Evolutionary conservation across 2,329 filamentous ascomycete species (phyloP).

Genomic region (Aspergillus aculeatus): DNA sequence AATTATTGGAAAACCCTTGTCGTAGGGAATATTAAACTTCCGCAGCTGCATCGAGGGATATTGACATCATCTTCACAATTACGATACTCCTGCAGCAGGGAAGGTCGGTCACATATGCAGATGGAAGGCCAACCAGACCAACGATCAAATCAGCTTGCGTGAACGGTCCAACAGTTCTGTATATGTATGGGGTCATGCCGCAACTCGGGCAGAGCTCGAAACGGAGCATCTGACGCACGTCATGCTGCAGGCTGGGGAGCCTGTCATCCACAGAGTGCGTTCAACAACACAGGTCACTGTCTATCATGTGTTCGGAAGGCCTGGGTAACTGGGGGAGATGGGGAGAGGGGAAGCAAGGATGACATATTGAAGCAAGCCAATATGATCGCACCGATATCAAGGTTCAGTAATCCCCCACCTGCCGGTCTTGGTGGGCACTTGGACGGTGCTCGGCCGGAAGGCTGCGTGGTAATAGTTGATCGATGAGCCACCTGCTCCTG

Average conservation of each 20-base stretch:
- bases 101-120: constrained; percentile 21
- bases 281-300: constrained; percentile 4
- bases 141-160: constrained; percentile 25
- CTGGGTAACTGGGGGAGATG: constrained; percentile 6
- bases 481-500: constrained; percentile 17
- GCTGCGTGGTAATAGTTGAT: constrained; percentile 14
- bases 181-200: constrained; percentile 21
- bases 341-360: constrained; percentile 9
- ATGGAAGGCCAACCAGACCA: constrained; percentile 15
- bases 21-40: constrained; percentile 23
- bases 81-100: constrained; percentile 10
- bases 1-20: constrained; percentile 15
- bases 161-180: constrained; percentile 20
- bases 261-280: constrained; percentile 13
- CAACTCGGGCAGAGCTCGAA: constrained; percentile 15
- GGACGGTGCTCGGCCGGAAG: constrained; percentile 5
- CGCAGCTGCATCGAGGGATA: constrained; percentile 20
- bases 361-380: constrained; percentile 8
- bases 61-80: constrained; percentile 28
- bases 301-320: constrained; percentile 16
- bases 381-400: constrained; percentile 18
- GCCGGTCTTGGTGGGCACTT: constrained; percentile 9
- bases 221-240: constrained; percentile 24
- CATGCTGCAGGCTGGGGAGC: constrained; percentile 13
- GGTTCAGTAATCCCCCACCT: constrained; percentile 2